phyloP scores from a whole-genome alignment of 2,329 filamentous ascomycete genomes.

The Venturia oleaginea region DNA sequence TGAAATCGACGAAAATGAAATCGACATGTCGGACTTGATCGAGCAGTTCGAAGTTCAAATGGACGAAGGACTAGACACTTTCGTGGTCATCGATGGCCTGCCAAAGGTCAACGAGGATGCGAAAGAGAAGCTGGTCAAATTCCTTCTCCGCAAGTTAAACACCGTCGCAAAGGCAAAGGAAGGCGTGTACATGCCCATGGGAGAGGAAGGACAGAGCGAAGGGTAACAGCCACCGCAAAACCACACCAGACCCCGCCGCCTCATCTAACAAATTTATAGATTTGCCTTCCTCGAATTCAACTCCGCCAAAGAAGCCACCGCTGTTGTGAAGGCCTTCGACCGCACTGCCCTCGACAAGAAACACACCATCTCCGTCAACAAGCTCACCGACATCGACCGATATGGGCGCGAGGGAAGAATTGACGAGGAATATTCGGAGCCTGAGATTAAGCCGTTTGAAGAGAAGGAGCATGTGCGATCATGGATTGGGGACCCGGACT shows the following conservation, averaged over 20 bases:
- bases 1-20: slow-evolving; percentile 86
- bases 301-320: slow-evolving; percentile 78
- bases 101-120: slow-evolving; percentile 77
- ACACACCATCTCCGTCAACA: slow-evolving; percentile 93
- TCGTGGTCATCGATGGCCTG: slow-evolving; percentile 91
- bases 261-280: slow-evolving; percentile 35
- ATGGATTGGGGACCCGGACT: slow-evolving; percentile 82
- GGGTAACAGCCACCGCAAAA: slow-evolving; percentile 48
- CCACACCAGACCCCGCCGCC: not conserved
- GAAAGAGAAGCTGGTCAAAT: slow-evolving; percentile 92
- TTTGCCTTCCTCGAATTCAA: slow-evolving; percentile 98
- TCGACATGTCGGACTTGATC: slow-evolving; percentile 88
- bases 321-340: slow-evolving; percentile 82
- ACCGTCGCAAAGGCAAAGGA: slow-evolving; percentile 75
- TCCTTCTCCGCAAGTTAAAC: slow-evolving; percentile 87
- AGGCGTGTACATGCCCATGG: slow-evolving; percentile 86
- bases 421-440: slow-evolving; percentile 80
- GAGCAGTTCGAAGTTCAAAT: slow-evolving; percentile 94
- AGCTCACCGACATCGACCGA: slow-evolving; percentile 94
- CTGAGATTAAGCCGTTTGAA: slow-evolving; percentile 72
- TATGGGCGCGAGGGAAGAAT: slow-evolving; percentile 90
- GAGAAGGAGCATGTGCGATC: slow-evolving; percentile 93
- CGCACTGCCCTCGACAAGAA: slow-evolving; percentile 87
- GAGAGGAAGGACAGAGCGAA: slow-evolving; percentile 75
- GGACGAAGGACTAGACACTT: slow-evolving; percentile 91